Conservation (phyloP, 768 basidiomycete species). For the Gyrodon lividus region DNA sequence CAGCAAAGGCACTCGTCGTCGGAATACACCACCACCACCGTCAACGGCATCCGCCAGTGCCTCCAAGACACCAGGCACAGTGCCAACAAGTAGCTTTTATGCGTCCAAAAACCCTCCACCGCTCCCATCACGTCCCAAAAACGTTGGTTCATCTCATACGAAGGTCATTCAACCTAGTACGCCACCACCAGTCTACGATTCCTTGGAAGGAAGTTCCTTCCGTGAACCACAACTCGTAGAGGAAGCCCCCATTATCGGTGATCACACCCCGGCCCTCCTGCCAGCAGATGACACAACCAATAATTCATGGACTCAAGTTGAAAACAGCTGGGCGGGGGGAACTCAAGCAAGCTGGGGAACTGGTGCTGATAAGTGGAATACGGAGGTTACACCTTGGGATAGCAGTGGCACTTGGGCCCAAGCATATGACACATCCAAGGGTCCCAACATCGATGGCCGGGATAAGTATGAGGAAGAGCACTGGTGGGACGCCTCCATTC, state of each 20-base stretch:
- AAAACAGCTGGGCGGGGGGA: constrained; percentile 16
- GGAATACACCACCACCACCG: constrained; percentile 44
- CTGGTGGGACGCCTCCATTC: constrained; percentile 66
- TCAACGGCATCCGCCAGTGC: constrained; percentile 37
- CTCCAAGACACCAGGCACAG: constrained; percentile 22
- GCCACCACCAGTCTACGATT: constrained; percentile 27
- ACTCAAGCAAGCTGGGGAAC: constrained; percentile 12
- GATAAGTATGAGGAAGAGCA: constrained; percentile 55
- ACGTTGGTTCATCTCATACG: constrained; percentile 38
- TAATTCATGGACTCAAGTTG: constrained; percentile 14
- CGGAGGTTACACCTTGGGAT: constrained; percentile 27
- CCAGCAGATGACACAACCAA: constrained; percentile 33
- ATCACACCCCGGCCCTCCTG: constrained; percentile 37
- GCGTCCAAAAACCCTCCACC: constrained; percentile 34
- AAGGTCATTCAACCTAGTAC: constrained; percentile 30
- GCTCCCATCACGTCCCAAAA: constrained; percentile 33
- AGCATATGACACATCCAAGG: constrained; percentile 24
- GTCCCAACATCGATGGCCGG: constrained; percentile 58
- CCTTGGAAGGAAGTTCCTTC: constrained; percentile 31
- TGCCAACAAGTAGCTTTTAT: constrained; percentile 30
- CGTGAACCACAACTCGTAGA: constrained; percentile 57
- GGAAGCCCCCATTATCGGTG: constrained; percentile 39
- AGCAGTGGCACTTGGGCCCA: constrained; percentile 21
- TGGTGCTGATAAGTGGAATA: constrained; percentile 19
- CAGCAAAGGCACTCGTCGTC: constrained; percentile 33